phyloP scores from a whole-genome alignment of 192 early-diverging fungal genomes.

The Linnemannia elongata region DNA sequence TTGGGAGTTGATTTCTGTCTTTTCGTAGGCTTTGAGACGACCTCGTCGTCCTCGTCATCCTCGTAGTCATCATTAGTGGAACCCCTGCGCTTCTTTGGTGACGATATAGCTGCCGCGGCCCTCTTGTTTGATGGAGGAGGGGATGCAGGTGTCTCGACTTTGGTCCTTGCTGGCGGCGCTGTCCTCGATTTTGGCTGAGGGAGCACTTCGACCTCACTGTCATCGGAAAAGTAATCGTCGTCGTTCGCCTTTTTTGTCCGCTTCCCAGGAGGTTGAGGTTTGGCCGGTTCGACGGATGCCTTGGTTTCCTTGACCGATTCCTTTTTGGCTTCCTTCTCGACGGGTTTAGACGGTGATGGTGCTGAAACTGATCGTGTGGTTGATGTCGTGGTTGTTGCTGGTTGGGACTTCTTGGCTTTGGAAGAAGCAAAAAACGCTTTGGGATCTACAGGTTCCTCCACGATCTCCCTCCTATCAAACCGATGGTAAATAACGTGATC shows the following conservation, averaged over 20 bases:
- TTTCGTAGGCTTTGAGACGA: slow-evolving; percentile 20
- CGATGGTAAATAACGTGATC: not conserved
- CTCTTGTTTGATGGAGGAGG: slow-evolving; percentile 20
- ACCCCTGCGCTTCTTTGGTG: slow-evolving; percentile 29
- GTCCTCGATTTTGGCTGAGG: slow-evolving; percentile 15
- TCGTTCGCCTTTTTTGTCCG: slow-evolving; percentile 25
- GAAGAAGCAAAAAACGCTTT: slow-evolving; percentile 45
- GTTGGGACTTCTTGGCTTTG: slow-evolving; percentile 23
- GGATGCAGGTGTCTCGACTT: not conserved
- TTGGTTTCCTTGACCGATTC: not conserved
- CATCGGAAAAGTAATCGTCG: slow-evolving; percentile 43
- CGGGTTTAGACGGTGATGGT: not conserved
- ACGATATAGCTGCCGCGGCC: not conserved
- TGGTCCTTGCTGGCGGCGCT: slow-evolving; percentile 12
- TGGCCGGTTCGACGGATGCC: not conserved
- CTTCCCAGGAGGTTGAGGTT: slow-evolving; percentile 3
- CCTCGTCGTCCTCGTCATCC: slow-evolving; percentile 29
- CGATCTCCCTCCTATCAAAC: slow-evolving; percentile 2
- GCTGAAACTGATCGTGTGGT: not conserved
- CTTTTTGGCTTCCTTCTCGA: not conserved
- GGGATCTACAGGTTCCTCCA: slow-evolving; percentile 35
- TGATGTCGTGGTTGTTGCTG: slow-evolving; percentile 13
- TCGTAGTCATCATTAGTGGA: slow-evolving; percentile 15
- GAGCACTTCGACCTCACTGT: slow-evolving; percentile 36
- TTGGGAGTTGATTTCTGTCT: slow-evolving; percentile 26